Percentiles rank a stretch among this genome's conserved stretches.
These are phyloP conservation scores for Oropetium thomaeum DNA, from an alignment of 176 grass and related monocot species.

Conservation along the genomic window DNA sequence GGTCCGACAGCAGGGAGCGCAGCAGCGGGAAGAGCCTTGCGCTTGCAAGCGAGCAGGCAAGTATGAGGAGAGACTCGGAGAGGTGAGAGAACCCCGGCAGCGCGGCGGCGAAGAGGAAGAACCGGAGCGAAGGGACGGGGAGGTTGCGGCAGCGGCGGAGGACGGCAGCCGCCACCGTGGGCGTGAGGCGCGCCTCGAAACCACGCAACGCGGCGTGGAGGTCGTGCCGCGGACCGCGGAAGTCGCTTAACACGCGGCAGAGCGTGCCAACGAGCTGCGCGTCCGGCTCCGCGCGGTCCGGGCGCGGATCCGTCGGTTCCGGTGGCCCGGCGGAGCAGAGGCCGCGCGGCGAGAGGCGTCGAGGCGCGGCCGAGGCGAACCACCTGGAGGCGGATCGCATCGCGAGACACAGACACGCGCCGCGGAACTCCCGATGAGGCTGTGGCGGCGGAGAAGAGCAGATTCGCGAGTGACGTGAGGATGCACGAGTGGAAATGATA, in stretches of 20 bases:
- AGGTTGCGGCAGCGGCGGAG: conserved; percentile 66
- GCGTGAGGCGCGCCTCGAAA: conserved; percentile 54
- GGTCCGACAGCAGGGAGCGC: conserved; percentile 72
- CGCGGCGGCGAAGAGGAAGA: conserved; percentile 63
- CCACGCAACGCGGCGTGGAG: conserved; percentile 49
- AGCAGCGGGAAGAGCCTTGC: conserved; percentile 71
- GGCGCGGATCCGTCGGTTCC: conserved; percentile 8
- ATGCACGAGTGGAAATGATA: not conserved
- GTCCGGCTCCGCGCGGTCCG: not conserved
- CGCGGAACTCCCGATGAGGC: not conserved
- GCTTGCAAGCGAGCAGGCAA: conserved; percentile 56
- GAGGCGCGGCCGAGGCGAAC: not conserved
- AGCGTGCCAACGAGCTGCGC: conserved; percentile 50
- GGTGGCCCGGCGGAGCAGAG: conserved; percentile 1
- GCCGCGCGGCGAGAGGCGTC: not conserved
- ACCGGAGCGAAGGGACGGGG: conserved; percentile 52
- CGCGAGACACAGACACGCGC: not conserved
- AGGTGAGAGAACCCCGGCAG: conserved; percentile 53
- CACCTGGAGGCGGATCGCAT: conserved; percentile 33
- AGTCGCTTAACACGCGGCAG: conserved; percentile 77
- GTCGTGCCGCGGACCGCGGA: conserved; percentile 73
- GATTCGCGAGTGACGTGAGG: conserved; percentile 39
- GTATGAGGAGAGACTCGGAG: conserved; percentile 44
- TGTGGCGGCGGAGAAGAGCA: conserved; percentile 22
- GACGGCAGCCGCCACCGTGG: conserved; percentile 43